Evolutionary conservation across 2,329 filamentous ascomycete species (phyloP).

Genomic region (Emergomyces africanus): DNA sequence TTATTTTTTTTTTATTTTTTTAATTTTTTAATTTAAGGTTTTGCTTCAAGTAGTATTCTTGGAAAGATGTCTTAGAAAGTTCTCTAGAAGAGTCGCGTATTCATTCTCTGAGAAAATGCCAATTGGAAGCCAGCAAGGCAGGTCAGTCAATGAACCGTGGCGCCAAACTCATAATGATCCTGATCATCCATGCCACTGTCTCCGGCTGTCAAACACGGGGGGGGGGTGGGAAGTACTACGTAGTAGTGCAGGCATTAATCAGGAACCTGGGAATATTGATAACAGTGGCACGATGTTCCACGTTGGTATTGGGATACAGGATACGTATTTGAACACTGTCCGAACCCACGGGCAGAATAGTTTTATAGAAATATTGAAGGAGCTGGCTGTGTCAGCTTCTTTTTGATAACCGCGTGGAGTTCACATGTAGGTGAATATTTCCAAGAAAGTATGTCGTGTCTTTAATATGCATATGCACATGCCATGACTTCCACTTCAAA

Average conservation of each 20-base stretch:
- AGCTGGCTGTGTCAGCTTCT: neutral
- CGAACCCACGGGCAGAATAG: too few species aligned
- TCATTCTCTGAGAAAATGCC: neutral
- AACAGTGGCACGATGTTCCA: neutral
- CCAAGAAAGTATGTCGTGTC: too few species aligned
- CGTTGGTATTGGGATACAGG: neutral
- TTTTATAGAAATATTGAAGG: neutral
- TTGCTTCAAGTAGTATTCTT: too few species aligned
- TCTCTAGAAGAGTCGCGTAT: neutral
- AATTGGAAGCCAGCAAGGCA: neutral
- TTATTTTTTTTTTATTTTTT: too few species aligned
- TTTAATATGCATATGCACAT: neutral
- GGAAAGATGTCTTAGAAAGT: neutral
- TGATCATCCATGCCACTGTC: conserved; percentile 25
- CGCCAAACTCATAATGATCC: conserved; percentile 27
- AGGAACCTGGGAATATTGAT: neutral
- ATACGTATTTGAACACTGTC: neutral
- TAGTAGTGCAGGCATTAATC: conserved; percentile 11
- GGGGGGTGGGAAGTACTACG: too few species aligned
- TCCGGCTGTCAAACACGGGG: conserved; percentile 28
- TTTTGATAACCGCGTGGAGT: neutral
- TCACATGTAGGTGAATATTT: neutral
- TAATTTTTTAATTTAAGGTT: too few species aligned
- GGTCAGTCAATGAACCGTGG: neutral
- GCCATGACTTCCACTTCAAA: neutral